Evolutionary conservation across 352 stramenopile species (phyloP).

Genomic region (Phytophthora multivora): DNA sequence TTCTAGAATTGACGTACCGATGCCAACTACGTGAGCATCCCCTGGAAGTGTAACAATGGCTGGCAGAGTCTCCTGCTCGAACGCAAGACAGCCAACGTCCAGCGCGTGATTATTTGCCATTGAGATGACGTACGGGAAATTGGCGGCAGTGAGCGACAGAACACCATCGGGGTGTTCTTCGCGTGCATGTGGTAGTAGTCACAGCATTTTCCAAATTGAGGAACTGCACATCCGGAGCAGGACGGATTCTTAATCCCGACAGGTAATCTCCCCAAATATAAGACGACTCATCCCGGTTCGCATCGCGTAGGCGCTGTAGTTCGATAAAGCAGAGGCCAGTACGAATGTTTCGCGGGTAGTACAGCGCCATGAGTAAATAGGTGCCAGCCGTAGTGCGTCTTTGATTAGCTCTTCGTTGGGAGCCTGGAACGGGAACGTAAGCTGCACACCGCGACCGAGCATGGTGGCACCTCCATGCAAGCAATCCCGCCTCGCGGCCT

Average conservation of each 20-base stretch:
- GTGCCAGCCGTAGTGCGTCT: constrained; percentile 39
- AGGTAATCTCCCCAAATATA: constrained; percentile 48
- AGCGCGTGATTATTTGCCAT: constrained; percentile 56
- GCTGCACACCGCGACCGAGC: constrained; percentile 46
- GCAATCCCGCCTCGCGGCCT: constrained; percentile 15
- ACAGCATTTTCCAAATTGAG: constrained; percentile 53
- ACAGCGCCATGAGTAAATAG: constrained; percentile 48
- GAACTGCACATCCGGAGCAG: constrained; percentile 38
- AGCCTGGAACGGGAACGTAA: constrained; percentile 42
- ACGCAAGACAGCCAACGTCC: constrained; percentile 45
- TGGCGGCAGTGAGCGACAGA: constrained; percentile 16
- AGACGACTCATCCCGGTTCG: constrained; percentile 37
- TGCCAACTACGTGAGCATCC: constrained; percentile 24
- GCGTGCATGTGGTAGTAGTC: constrained; percentile 42
- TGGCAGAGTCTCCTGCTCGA: constrained; percentile 41
- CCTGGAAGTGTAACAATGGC: constrained; percentile 24
- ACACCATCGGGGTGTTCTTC: constrained; percentile 24
- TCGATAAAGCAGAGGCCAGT: constrained; percentile 1
- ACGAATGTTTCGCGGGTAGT: constrained; percentile 18
- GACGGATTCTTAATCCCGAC: constrained; percentile 21
- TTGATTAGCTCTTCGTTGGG: constrained; percentile 32
- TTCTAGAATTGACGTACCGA: constrained; percentile 26
- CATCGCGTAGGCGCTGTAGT: constrained; percentile 23
- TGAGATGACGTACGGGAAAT: constrained; percentile 42
- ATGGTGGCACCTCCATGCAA: constrained; percentile 55